Percentiles rank a stretch among this genome's conserved stretches.
These are phyloP conservation scores for Teunomyces barrocoloradensis DNA, from an alignment of 805 yeast species.

Conservation along the genomic window DNA sequence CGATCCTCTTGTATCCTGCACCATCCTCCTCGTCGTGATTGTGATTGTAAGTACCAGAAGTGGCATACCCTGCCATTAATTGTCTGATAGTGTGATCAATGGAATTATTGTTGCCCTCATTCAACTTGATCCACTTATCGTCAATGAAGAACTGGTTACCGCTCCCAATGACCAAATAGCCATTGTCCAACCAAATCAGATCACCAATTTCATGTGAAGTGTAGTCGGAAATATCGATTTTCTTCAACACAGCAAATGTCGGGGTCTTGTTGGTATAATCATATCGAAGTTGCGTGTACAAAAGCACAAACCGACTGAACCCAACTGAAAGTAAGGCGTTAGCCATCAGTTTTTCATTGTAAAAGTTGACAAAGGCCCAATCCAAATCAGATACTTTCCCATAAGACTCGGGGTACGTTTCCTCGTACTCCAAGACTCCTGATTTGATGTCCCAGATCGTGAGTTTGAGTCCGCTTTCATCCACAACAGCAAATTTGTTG, in stretches of 20 bases:
- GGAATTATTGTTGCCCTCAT: slow-evolving; percentile 20
- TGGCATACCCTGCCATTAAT: slow-evolving; percentile 31
- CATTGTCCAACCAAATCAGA: slow-evolving; percentile 80
- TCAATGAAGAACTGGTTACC: slow-evolving; percentile 88
- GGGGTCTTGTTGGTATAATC: slow-evolving; percentile 84
- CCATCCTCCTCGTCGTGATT: slow-evolving; percentile 12
- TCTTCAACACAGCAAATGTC: slow-evolving; percentile 71
- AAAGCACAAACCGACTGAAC: slow-evolving; percentile 55
- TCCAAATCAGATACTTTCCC: slow-evolving; percentile 67
- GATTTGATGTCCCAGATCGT: slow-evolving; percentile 79
- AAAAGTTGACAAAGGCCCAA: slow-evolving; percentile 66
- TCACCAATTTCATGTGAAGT: slow-evolving; percentile 87
- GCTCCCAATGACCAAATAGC: slow-evolving; percentile 75
- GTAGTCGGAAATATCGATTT: slow-evolving; percentile 64
- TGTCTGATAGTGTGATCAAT: slow-evolving; percentile 54
- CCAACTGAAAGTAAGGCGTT: slow-evolving; percentile 78
- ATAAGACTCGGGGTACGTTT: slow-evolving; percentile 29
- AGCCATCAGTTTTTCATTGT: slow-evolving; percentile 9
- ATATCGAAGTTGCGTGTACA: slow-evolving; percentile 80
- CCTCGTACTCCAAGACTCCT: slow-evolving; percentile 64
- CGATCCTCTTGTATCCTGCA: slow-evolving; percentile 20
- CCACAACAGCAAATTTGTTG: slow-evolving; percentile 74
- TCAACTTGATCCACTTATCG: slow-evolving; percentile 53
- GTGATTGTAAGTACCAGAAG: background rate
- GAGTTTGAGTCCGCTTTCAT: slow-evolving; percentile 46